A percentile compares a stretch with the other conserved stretches of the same genome.
phyloP scores from a whole-genome alignment of 163 green algal genomes.

The Trebouxiophyceae sp. region DNA sequence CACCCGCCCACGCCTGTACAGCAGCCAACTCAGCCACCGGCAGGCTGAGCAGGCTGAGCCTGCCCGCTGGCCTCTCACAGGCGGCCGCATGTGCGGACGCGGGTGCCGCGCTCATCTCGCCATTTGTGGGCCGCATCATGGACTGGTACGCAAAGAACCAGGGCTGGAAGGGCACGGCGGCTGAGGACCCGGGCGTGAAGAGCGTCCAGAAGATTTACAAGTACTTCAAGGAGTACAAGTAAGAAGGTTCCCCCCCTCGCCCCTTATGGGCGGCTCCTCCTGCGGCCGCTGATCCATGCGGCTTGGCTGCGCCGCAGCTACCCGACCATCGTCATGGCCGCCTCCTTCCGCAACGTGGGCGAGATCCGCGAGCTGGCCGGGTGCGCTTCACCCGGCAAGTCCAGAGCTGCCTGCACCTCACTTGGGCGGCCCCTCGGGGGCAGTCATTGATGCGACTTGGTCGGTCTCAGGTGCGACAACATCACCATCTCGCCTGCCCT shows the following conservation, averaged over 20 bases:
- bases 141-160: constrained; percentile 79
- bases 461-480: constrained; percentile 59
- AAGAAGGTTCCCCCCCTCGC: background rate
- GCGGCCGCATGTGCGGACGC: constrained; percentile 76
- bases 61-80: constrained; percentile 50
- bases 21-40: background rate
- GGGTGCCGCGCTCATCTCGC: constrained; percentile 73
- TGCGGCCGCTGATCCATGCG: too few species aligned
- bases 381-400: constrained; percentile 5
- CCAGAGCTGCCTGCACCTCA: too few species aligned
- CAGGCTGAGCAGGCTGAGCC: too few species aligned
- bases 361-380: constrained; percentile 81
- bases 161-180: constrained; percentile 51
- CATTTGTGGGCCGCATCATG: constrained; percentile 88
- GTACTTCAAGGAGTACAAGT: constrained; percentile 1
- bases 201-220: constrained; percentile 78
- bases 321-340: constrained; percentile 81
- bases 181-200: constrained; percentile 77
- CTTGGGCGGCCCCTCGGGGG: too few species aligned
- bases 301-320: constrained; percentile 25
- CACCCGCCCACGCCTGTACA: background rate
- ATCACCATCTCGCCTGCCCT: constrained; percentile 86
- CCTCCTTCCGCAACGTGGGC: constrained; percentile 77
- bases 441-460: too few species aligned
- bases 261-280: too few species aligned